Conservation (phyloP, 345 rosid genomes). For the Reutealis trisperma region DNA sequence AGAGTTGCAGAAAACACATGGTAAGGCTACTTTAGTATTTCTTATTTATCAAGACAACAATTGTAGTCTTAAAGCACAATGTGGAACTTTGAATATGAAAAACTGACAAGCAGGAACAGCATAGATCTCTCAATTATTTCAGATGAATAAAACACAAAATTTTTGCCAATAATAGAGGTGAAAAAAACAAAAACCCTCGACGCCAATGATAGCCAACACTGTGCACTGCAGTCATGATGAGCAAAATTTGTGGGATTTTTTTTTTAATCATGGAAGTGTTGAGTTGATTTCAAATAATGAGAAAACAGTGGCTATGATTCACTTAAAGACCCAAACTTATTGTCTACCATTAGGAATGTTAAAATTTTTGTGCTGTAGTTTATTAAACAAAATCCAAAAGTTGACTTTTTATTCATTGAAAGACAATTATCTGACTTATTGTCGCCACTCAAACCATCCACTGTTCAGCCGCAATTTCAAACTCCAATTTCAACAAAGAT, state of each 20-base stretch:
- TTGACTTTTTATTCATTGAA: neutral
- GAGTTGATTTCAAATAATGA: neutral
- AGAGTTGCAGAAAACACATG: constrained; percentile 2
- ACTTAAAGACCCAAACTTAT: neutral
- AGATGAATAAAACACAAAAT: neutral
- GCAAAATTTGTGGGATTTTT: neutral
- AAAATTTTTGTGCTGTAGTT: neutral
- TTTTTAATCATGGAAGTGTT: neutral
- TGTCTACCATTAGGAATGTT: neutral
- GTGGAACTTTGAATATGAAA: neutral
- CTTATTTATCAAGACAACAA: neutral
- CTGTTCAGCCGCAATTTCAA: neutral
- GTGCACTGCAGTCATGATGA: neutral
- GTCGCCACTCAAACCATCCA: too few relatives aligned
- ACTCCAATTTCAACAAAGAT: neutral
- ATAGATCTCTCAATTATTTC: neutral
- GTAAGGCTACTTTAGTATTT: neutral
- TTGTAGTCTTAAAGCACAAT: constrained; percentile 1
- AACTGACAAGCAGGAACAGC: neutral
- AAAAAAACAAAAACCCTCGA: neutral
- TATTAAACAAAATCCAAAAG: neutral
- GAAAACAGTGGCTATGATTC: neutral
- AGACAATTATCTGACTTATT: neutral
- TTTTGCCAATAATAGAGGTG: neutral
- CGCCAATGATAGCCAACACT: neutral